Conservation (phyloP, 805 yeast species). For the Candida maltosa region DNA sequence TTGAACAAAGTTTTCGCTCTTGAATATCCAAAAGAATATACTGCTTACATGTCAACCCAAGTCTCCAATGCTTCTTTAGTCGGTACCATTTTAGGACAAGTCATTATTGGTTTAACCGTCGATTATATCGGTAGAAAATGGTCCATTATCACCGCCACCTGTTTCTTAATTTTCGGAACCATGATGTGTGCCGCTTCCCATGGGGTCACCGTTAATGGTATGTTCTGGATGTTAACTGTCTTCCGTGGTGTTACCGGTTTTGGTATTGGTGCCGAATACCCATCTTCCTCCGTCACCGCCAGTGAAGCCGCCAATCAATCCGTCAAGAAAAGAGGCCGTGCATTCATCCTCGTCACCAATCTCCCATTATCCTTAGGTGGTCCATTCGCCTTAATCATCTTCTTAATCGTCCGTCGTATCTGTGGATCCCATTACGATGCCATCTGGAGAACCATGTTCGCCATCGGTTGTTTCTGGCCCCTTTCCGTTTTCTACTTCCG, state of each 20-base stretch:
- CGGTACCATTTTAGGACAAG: conserved; percentile 70
- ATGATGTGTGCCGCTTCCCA: conserved; percentile 68
- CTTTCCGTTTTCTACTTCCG: conserved; percentile 69
- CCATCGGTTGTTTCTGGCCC: conserved; percentile 67
- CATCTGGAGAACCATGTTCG: conserved; percentile 70
- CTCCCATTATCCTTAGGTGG: conserved; percentile 75
- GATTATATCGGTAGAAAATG: conserved; percentile 68
- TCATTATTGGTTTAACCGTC: conserved; percentile 59
- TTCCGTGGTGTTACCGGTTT: conserved; percentile 73
- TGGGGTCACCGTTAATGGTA: conserved; percentile 54
- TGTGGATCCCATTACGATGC: conserved; percentile 46
- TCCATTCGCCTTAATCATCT: conserved; percentile 68
- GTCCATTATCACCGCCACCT: conserved; percentile 65
- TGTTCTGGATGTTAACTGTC: conserved; percentile 78
- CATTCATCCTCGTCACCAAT: conserved; percentile 65
- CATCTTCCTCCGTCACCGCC: conserved; percentile 65
- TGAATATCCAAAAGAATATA: conserved; percentile 43
- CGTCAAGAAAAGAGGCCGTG: conserved; percentile 60
- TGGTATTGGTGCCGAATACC: conserved; percentile 78
- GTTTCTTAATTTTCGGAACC: conserved; percentile 61
- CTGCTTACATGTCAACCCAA: conserved; percentile 49
- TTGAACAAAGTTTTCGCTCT: conserved; percentile 53
- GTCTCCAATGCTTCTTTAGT: conserved; percentile 69
- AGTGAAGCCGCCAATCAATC: conserved; percentile 74
- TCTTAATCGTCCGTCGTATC: conserved; percentile 64